A percentile compares a stretch with the other conserved stretches of the same genome.
phyloP scores from a whole-genome alignment of 2,329 filamentous ascomycete genomes.

The Paraphaeosphaeria sporulosa region DNA sequence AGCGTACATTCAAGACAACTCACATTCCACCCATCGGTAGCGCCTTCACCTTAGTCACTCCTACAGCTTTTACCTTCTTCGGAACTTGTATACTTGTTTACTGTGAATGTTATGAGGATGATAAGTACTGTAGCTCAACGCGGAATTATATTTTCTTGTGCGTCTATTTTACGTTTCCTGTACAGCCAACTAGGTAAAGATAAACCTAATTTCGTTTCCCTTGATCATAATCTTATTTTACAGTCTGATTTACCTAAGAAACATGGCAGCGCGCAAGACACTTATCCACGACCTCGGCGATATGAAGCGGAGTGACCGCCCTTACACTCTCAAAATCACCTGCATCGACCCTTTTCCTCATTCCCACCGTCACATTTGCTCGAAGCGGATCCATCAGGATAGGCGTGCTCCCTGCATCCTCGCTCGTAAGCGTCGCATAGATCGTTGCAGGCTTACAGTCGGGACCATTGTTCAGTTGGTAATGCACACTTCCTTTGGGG shows the following conservation, averaged over 20 bases:
- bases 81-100: too few species aligned
- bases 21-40: too few species aligned
- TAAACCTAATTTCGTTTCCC: too few species aligned
- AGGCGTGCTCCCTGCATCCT: slow-evolving; percentile 13
- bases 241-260: not conserved
- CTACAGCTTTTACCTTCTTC: too few species aligned
- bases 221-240: too few species aligned
- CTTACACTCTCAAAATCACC: slow-evolving; percentile 11
- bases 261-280: slow-evolving; percentile 12
- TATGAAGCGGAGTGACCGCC: slow-evolving; percentile 7
- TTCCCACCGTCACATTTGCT: slow-evolving; percentile 9
- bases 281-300: slow-evolving; percentile 12
- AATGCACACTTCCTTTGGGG: slow-evolving; percentile 52
- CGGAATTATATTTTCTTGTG: too few species aligned
- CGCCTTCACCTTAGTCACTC: too few species aligned
- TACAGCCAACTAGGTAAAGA: too few species aligned
- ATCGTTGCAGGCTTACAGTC: slow-evolving; percentile 51
- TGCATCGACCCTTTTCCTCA: slow-evolving; percentile 3
- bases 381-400: slow-evolving; percentile 4
- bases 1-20: too few species aligned
- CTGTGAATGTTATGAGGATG: too few species aligned
- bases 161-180: too few species aligned
- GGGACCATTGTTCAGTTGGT: slow-evolving; percentile 48
- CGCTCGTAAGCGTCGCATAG: slow-evolving; percentile 29
- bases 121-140: too few species aligned